A percentile compares a stretch with the other conserved stretches of the same genome.
Conservation (phyloP, 805 yeast species). For the Starmerella stellata region DNA sequence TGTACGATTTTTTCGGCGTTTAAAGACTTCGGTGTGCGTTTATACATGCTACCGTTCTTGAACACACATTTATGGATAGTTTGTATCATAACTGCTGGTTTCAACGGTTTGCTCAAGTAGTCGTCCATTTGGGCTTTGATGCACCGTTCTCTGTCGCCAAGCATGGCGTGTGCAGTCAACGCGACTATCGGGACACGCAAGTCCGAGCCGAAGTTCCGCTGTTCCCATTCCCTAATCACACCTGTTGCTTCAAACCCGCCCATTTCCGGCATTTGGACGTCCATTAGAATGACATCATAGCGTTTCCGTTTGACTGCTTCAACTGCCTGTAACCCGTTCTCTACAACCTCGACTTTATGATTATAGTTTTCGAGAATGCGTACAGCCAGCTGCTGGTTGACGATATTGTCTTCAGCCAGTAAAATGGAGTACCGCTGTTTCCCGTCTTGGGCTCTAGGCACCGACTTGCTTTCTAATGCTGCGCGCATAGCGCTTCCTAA, state of each 20-base stretch:
- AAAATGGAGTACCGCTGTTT: conserved; percentile 56
- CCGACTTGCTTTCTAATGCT: conserved; percentile 65
- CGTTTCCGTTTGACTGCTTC: conserved; percentile 39
- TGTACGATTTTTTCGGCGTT: conserved; percentile 14
- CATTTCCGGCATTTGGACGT: conserved; percentile 20
- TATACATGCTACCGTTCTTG: conserved; percentile 22
- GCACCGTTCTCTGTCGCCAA: conserved; percentile 77
- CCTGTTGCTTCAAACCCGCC: conserved; percentile 22
- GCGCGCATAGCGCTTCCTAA: conserved; percentile 70
- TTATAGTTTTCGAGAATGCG: conserved; percentile 76
- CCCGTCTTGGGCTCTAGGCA: conserved; percentile 64
- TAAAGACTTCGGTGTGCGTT: conserved; percentile 18
- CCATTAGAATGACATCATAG: conserved; percentile 20
- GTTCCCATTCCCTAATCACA: conserved; percentile 65
- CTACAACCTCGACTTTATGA: conserved; percentile 74
- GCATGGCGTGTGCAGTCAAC: conserved; percentile 83
- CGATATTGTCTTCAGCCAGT: conserved; percentile 78
- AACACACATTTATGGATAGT: conserved; percentile 73
- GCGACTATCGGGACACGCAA: conserved; percentile 78
- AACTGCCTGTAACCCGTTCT: conserved; percentile 78
- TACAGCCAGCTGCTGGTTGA: conserved; percentile 79
- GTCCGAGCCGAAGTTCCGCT: conserved; percentile 51
- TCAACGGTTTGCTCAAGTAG: conserved; percentile 71
- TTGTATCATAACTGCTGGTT: conserved; percentile 65
- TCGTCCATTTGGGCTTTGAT: conserved; percentile 86